These are phyloP conservation scores for Starmerella stigmatis DNA, from an alignment of 805 yeast species.

Conservation along the genomic window DNA sequence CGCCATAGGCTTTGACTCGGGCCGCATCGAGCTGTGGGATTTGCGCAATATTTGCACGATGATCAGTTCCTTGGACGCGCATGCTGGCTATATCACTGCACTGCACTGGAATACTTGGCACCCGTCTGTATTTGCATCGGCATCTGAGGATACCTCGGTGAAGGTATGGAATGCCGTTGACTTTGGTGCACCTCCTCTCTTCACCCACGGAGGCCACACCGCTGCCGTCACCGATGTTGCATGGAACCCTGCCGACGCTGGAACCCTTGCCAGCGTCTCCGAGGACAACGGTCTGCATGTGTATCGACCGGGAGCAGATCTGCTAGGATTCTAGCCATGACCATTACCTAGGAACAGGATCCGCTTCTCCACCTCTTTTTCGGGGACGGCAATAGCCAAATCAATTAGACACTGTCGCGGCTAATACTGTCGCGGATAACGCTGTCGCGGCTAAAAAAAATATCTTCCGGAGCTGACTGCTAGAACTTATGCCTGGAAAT, in stretches of 20 bases:
- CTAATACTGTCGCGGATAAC: too few species aligned
- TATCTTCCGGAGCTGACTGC: too few species aligned
- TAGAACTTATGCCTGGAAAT: too few species aligned
- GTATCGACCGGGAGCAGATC: conserved; percentile 51
- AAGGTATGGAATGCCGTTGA: conserved; percentile 25
- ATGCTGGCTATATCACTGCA: conserved; percentile 49
- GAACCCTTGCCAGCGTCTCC: conserved; percentile 65
- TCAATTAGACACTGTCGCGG: too few species aligned
- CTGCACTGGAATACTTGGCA: conserved; percentile 61
- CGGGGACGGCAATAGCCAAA: too few species aligned
- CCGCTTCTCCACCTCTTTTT: too few species aligned
- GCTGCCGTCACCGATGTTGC: conserved; percentile 73
- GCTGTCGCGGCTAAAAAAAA: too few species aligned
- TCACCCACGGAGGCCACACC: conserved; percentile 78
- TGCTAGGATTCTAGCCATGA: conserved; percentile 12
- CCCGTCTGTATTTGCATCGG: conserved; percentile 48
- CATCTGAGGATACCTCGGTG: conserved; percentile 51
- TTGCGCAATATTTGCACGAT: conserved; percentile 36
- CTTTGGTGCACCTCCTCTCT: conserved; percentile 30
- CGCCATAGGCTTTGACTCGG: conserved; percentile 59
- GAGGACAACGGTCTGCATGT: conserved; percentile 82
- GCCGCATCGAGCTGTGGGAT: conserved; percentile 55
- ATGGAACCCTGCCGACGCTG: conserved; percentile 67
- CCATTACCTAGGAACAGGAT: too few species aligned
- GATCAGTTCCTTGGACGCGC: conserved; percentile 23